Evolutionary conservation across 1,284 basidiomycete genomes (phyloP), one percentile per base, ranked within the genome.

Genomic region (Psilocybe mexicana): DNA sequence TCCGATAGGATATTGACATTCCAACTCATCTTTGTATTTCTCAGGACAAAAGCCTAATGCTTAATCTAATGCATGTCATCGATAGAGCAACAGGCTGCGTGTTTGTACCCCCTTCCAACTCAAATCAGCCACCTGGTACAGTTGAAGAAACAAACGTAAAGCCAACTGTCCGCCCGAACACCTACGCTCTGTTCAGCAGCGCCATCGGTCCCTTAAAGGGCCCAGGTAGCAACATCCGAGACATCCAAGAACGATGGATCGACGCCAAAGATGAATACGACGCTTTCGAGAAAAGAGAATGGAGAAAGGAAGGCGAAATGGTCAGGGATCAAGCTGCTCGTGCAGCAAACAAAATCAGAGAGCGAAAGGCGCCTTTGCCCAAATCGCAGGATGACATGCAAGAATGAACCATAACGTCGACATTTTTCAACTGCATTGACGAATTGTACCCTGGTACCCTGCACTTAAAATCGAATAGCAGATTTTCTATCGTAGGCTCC

Each of bases 41-140:
- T 18, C 43, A 93, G 90, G 95, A 98, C 72, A 97, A 96, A 73
- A 78, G 86, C 53, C 96, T 93, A 2, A 98, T 98, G 95, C 76
- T 96, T 7, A 85, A 93, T 62, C 82, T 98, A 1, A 87, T 88
- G 14, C 83, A 85, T 26, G 82, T 82, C 40, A 87, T 97, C 61
- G 95, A 98, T 72, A 88, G 92, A 63, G 93, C 93, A 1, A 92
- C 92, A 0, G 95, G 95, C 24, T 96, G 93, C 72, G 82, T 96
- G 47, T 92, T 92, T 70, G 77, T 93, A 12, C 90, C 92, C 1
- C 79, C 83, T 1, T 64, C 79, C 23, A 71, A 74, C n/a, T 74
- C 80, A 0, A 71, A 76, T 6, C 73, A 76, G 23, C 84, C 86
- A 3, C 74, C 81, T 8, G 86, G 82, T 43, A 79, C 84, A 0